Evolutionary conservation across 306 rosid genomes (phyloP), one percentile per base, ranked within the genome.

Genomic region (Lupinus albus): DNA sequence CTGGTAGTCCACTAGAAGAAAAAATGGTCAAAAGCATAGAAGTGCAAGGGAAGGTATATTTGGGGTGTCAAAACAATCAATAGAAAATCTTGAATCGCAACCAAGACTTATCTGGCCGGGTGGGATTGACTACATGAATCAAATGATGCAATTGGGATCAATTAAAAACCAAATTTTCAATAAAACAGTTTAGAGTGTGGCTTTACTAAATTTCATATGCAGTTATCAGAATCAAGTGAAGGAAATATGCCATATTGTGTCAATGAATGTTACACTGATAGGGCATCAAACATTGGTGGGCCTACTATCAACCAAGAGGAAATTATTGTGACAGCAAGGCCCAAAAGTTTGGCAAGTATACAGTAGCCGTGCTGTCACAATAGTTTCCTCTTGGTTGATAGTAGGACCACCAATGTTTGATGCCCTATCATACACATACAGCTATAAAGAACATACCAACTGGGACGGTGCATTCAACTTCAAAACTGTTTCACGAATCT

Each of bases 401-500:
- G n/a, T n/a, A n/a, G n/a, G n/a, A n/a, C n/a, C n/a, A n/a, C n/a
- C n/a, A n/a, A n/a, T n/a, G n/a, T n/a, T n/a, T n/a, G n/a, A n/a
- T n/a, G n/a, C n/a, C n/a, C n/a, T n/a, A n/a, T n/a, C n/a, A n/a
- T n/a, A n/a, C n/a, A 38, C 7, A 76, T 35, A 50, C 50, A 16
- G 68, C 62, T 25, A 80, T 57, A 64, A 59, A 59, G 61, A 48
- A 50, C 80, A 55, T 88, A 93, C 97, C 96, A 93, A 70, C 66
- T 67, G 78, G 74, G 87, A 58, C 64, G 96, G 88, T 53, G 97
- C 94, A 71, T 79, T 78, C 77, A 93, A 56, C 79, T 90, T 85
- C 64, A 90, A 73, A 77, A 93, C 90, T 47, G 97, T 86, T 71
- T 85, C 72, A 7, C 99, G 96, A 79, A 93, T 93, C 76, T 88